Conservation (phyloP, 225 moss, liverwort and hornwort species). For the Rhytidiadelphus loreus region DNA sequence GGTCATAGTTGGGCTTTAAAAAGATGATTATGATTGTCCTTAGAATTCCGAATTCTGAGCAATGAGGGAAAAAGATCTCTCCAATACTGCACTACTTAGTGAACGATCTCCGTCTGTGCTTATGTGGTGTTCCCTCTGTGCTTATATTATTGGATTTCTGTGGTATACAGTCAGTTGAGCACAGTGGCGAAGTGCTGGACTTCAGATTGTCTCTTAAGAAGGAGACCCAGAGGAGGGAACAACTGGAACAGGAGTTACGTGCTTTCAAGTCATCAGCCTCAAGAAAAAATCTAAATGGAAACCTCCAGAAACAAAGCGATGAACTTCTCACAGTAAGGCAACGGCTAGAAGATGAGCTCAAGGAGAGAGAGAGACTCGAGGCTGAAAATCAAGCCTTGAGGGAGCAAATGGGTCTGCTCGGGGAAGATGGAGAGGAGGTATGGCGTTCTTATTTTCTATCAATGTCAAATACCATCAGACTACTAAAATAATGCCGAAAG, state of each 20-base stretch:
- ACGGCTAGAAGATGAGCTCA: conserved; percentile 44
- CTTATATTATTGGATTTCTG: neutral
- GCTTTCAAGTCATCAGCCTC: conserved; percentile 18
- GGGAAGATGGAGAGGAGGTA: conserved; percentile 78
- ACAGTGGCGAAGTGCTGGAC: conserved; percentile 18
- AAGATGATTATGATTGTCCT: neutral
- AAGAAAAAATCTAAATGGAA: conserved; percentile 32
- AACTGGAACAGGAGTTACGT: conserved; percentile 38
- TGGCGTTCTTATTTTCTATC: neutral
- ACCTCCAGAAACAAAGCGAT: conserved; percentile 46
- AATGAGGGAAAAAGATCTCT: too few relatives aligned
- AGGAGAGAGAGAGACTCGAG: conserved; percentile 41
- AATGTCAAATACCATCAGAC: neutral
- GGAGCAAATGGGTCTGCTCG: conserved; percentile 51
- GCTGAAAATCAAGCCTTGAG: conserved; percentile 50
- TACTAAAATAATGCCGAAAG: neutral
- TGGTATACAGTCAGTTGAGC: conserved; percentile 16
- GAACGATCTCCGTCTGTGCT: neutral
- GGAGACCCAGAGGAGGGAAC: conserved; percentile 30
- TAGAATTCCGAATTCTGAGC: neutral
- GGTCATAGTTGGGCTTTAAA: neutral
- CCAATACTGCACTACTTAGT: neutral
- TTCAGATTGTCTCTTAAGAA: conserved; percentile 35
- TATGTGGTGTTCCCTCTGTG: neutral
- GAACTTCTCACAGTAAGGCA: conserved; percentile 53